Base-by-base conservation (phyloP, 2,329 filamentous ascomycete genomes). In the Colletotrichum lini region DNA sequence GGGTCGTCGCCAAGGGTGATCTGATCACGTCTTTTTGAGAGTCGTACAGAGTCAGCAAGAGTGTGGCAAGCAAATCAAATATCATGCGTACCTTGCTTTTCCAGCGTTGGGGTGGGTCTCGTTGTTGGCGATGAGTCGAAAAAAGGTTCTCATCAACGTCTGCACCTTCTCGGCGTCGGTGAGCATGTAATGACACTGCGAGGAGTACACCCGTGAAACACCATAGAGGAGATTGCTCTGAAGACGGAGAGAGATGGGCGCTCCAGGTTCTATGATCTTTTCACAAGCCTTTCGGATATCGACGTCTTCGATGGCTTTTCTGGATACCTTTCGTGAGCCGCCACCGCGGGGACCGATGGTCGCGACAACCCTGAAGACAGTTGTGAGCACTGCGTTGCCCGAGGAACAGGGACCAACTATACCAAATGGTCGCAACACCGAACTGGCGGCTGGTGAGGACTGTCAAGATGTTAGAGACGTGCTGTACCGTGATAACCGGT, bases 351-450 rank as follows among this genome's bases (percentile, higher is more conserved):
- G 87, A 21, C 95, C 95, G 2, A 97, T 88, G 0, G 96, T 99
- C 52, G 96, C 96, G 52, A 98, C 92, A 52, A 98, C 90, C 96
- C 96, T 98, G 44, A 47, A n/a, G 18, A 45, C 26, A 49, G 38
- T 42, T 35, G 45, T 71, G 15, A 72, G 65, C n/a, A 2, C 9
- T 3, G 7, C 15, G 2, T 12, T 30, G 12, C 30, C 35, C 2
- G 30, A 52, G 30, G 3, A 18, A 18, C 3, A 23, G 21, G 4
- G 2, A 4, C 4, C 12, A 9, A 7, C 78, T 89, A 77, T 86
- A 97, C 96, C 96, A 99, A 72, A 99, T 92, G 2, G 96, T 99
- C 16, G 96, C 93, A 68, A 99, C 93, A 67, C 96, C 96, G 88
- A 98, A 93, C 80, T 96, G 92, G 78, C 91, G 91, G 73, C 89